Base-by-base conservation (phyloP, 108 stramenopile species). In the Fragilaria crotonensis region DNA sequence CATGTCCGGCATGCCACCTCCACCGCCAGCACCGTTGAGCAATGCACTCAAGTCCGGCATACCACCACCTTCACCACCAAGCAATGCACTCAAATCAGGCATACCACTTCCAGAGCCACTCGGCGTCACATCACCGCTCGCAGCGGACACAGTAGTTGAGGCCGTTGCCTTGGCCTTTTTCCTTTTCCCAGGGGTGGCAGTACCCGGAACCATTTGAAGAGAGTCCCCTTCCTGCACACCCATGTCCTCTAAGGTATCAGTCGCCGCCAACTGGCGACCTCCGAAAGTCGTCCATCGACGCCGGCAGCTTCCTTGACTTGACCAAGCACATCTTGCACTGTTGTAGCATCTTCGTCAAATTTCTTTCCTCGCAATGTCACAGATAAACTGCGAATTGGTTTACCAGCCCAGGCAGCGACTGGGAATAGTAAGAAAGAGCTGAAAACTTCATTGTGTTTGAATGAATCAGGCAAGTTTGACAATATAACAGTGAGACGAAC, bases 141-240 rank as follows among this genome's bases (percentile, higher is more conserved):
- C 18, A 33, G n/a, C 20, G 19, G 3, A 18, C 7, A 20, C 27
- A 26, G 36, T 26, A n/a, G n/a, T n/a, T n/a, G n/a, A n/a, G n/a
- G n/a, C n/a, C 54, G 56, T 66, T 23, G 65, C 25, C 49, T 63
- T 63, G 4, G 57, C 33, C 28, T 66, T 76, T 26, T 28, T 50
- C 30, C 49, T 67, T 20, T 45, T 63, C 51, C 53, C n/a, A n/a
- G n/a, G n/a, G n/a, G n/a, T n/a, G n/a, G n/a, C n/a, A n/a, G n/a
- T n/a, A n/a, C n/a, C n/a, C n/a, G 84, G 84, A n/a, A 86, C 77
- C 44, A 81, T 58, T 47, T 77, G 78, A n/a, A n/a, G 50, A 9
- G 71, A 64, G 21, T 53, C 75, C 17, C 80, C 80, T n/a, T 76
- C 73, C 18, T 33, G 19, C 3, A 86, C 75, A 21, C 84, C 84